A percentile compares a stretch with the other conserved stretches of the same genome.
Evolutionary conservation across 768 basidiomycete species (phyloP).

Genomic region (Collybia sp.): DNA sequence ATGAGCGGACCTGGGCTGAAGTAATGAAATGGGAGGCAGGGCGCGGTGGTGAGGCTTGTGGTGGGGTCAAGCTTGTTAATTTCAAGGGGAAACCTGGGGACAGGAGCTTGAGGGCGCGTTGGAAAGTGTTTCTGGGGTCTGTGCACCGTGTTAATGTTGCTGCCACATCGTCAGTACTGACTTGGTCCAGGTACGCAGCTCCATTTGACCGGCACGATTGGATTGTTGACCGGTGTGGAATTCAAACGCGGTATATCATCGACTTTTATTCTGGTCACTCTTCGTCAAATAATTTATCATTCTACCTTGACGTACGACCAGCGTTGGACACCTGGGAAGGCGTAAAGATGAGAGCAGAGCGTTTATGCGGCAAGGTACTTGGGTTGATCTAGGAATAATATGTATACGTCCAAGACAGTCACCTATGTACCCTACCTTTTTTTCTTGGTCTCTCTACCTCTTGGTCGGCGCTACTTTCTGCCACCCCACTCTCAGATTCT

Average conservation of each 20-base stretch:
- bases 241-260: slow-evolving; percentile 87
- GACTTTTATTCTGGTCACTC: slow-evolving; percentile 93
- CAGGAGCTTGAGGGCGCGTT: slow-evolving; percentile 73
- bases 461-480: slow-evolving; percentile 44
- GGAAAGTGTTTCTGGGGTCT: slow-evolving; percentile 85
- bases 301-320: slow-evolving; percentile 92
- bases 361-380: slow-evolving; percentile 40
- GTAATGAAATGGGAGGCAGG: slow-evolving; percentile 80
- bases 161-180: slow-evolving; percentile 5
- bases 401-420: slow-evolving; percentile 23
- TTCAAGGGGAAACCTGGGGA: slow-evolving; percentile 89
- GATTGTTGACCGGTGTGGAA: slow-evolving; percentile 92
- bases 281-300: slow-evolving; percentile 58
- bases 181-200: slow-evolving; percentile 66
- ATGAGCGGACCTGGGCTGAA: slow-evolving; percentile 88
- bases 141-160: slow-evolving; percentile 15
- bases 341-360: slow-evolving; percentile 72
- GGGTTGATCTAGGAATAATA: slow-evolving; percentile 7
- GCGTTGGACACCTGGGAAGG: slow-evolving; percentile 94
- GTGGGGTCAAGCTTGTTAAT: slow-evolving; percentile 76
- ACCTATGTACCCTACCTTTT: slow-evolving; percentile 46
- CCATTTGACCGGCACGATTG: slow-evolving; percentile 99
- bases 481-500: slow-evolving; percentile 34
- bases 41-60: slow-evolving; percentile 78
- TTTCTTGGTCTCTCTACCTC: slow-evolving; percentile 45